Percentiles rank a stretch among this genome's conserved stretches.
Evolutionary conservation across 495 filamentous ascomycete genomes (phyloP).

Genomic region (Aspergillus bridgeri): DNA sequence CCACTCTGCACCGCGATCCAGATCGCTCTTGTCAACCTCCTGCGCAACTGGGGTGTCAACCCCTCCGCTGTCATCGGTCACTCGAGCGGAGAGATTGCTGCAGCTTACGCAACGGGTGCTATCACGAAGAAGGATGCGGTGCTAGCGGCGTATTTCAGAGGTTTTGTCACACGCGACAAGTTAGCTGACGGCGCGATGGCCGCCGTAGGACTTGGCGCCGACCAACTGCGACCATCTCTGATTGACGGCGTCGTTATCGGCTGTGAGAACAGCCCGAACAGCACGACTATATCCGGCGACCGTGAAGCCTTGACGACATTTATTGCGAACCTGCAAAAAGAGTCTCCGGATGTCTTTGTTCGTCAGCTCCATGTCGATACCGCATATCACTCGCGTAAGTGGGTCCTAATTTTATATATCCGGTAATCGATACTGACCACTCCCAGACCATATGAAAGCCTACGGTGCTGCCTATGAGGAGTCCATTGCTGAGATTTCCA

Average conservation of each 20-base stretch:
- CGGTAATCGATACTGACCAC: neutral
- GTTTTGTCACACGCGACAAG: neutral
- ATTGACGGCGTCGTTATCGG: slow-evolving; percentile 14
- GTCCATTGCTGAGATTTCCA: neutral
- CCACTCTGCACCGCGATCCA: slow-evolving; percentile 16
- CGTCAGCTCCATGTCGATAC: neutral
- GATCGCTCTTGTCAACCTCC: slow-evolving; percentile 15
- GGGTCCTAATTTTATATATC: neutral
- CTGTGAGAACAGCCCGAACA: slow-evolving; percentile 25
- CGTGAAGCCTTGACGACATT: neutral
- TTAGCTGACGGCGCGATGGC: slow-evolving; percentile 17
- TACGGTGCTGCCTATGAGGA: neutral
- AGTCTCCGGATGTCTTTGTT: neutral
- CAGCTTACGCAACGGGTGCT: slow-evolving; percentile 20
- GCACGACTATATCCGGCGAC: slow-evolving; percentile 29
- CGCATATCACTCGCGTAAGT: neutral
- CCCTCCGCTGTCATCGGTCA: slow-evolving; percentile 19
- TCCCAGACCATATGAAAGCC: neutral
- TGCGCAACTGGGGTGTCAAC: slow-evolving; percentile 9
- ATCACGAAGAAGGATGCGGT: slow-evolving; percentile 10
- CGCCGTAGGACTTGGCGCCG: slow-evolving; percentile 22
- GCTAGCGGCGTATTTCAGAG: slow-evolving; percentile 17
- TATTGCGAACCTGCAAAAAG: neutral
- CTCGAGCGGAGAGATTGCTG: slow-evolving; percentile 25
- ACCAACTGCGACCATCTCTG: slow-evolving; percentile 10